phyloP scores from a whole-genome alignment of 352 stramenopile genomes.

The Phytophthora quininea region DNA sequence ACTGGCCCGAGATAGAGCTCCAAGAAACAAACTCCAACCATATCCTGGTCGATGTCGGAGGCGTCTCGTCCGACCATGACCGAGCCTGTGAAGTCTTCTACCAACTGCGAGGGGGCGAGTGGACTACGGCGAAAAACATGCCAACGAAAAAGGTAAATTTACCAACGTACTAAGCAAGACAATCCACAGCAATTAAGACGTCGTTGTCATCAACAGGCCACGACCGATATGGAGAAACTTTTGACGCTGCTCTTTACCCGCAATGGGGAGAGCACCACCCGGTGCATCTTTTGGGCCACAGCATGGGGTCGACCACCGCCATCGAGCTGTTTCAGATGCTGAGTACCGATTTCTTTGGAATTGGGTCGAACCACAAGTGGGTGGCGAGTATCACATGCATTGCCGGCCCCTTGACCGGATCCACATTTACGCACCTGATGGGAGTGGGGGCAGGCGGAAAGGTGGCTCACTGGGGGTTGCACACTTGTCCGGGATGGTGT shows the following conservation, averaged over 20 bases:
- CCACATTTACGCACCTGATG: constrained; percentile 58
- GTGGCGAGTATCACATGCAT: constrained; percentile 67
- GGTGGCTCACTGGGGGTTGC: constrained; percentile 40
- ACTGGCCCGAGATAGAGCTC: constrained; percentile 63
- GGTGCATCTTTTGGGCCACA: constrained; percentile 68
- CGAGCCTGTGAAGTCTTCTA: constrained; percentile 72
- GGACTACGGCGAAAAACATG: constrained; percentile 67
- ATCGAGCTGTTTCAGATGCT: constrained; percentile 76
- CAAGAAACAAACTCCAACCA: constrained; percentile 60
- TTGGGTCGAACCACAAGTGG: constrained; percentile 60
- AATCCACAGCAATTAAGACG: neutral
- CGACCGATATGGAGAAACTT: constrained; percentile 51
- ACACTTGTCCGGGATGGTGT: constrained; percentile 43
- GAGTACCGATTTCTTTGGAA: constrained; percentile 57
- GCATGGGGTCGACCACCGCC: constrained; percentile 65
- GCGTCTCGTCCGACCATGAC: constrained; percentile 72
- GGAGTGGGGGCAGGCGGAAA: constrained; percentile 39
- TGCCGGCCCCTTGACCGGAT: constrained; percentile 59
- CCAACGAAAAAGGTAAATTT: constrained; percentile 20
- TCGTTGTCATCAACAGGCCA: constrained; percentile 30
- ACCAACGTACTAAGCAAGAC: neutral
- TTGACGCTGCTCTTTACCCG: constrained; percentile 33
- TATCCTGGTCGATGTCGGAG: constrained; percentile 60
- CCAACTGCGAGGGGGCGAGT: constrained; percentile 63
- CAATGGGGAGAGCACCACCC: constrained; percentile 55